Base-by-base conservation (phyloP, 345 rosid genomes). In the Gossypioides kirkii region DNA sequence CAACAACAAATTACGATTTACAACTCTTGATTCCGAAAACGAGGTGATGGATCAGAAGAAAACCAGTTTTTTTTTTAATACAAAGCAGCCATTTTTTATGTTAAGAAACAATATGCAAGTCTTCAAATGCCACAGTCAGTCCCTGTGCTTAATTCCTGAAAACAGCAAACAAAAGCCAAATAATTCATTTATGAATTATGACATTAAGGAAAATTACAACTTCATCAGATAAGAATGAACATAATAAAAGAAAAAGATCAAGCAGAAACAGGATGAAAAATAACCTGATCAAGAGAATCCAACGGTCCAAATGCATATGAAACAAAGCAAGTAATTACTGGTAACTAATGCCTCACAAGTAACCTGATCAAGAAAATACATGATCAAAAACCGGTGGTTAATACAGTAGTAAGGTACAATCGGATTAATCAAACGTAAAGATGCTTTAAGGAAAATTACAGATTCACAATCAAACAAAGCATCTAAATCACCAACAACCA, bases 231-330 rank as follows among this genome's bases (percentile, higher is more conserved):
- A 59, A 20, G 36, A 16, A n/a, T 11, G 28, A 73, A 72, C 53
- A 42, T 1, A 3, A 32, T 32, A 32, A 32, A 32, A 32, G 38
- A 32, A 28, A 52, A 45, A 70, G 72, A 76, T 64, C 74, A 80
- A 52, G 50, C 56, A 73, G 42, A 72, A 55, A 61, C 41, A 28
- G 36, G 46, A 69, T 50, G 22, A 58, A 53, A 62, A 70, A n/a
- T 63, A 74, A 88, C 91, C 89, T 80, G 86, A 79, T 82, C 78
- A 85, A 45, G 61, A 8, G 61, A 74, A 41, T 71, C 77, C 61
- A 61, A 76, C 65, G 32, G 50, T 59, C 46, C 75, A 64, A 60
- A 20, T 66, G 63, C 18, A 18, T 16, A 20, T 17, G 17, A 1
- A 76, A 69, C 47, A 49, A 25, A 16, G 14, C 36, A 49, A 73